A percentile compares a stretch with the other conserved stretches of the same genome.
phyloP scores from a whole-genome alignment of 208 protist genomes.

The Histomonas meleagridis region DNA sequence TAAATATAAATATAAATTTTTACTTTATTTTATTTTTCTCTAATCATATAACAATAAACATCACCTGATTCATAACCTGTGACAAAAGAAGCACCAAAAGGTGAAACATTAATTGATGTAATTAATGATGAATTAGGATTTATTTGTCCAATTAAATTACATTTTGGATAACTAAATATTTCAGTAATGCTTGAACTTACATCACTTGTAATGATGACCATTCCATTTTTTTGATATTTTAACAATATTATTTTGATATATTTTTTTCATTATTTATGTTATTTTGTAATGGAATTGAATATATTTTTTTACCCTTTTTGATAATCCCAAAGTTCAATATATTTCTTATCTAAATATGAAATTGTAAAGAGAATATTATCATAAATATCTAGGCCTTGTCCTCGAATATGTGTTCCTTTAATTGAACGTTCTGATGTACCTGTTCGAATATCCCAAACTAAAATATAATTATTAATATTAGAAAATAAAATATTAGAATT shows the following conservation, averaged over 20 bases:
- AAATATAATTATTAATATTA: neutral
- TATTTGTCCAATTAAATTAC: conserved; percentile 2
- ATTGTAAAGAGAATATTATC: neutral
- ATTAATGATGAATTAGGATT: neutral
- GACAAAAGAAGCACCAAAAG: neutral
- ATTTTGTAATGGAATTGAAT: neutral
- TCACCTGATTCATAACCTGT: neutral
- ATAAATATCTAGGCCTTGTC: neutral
- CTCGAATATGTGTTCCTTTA: neutral
- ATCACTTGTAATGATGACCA: neutral
- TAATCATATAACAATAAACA: neutral
- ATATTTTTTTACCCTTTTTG: neutral
- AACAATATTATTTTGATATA: neutral
- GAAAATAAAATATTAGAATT: neutral
- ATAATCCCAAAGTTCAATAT: conserved; percentile 32
- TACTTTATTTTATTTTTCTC: too few species aligned
- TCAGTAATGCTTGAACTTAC: neutral
- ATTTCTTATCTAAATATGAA: neutral
- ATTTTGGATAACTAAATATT: neutral
- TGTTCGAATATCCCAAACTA: conserved; percentile 9
- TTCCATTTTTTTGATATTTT: neutral
- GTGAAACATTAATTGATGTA: neutral
- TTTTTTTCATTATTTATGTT: neutral
- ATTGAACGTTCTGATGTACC: neutral
- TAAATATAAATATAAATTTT: too few species aligned